Evolutionary conservation across 371 early-diverging fungal genomes (phyloP).

Genomic region (Capillidium rhysosporum): DNA sequence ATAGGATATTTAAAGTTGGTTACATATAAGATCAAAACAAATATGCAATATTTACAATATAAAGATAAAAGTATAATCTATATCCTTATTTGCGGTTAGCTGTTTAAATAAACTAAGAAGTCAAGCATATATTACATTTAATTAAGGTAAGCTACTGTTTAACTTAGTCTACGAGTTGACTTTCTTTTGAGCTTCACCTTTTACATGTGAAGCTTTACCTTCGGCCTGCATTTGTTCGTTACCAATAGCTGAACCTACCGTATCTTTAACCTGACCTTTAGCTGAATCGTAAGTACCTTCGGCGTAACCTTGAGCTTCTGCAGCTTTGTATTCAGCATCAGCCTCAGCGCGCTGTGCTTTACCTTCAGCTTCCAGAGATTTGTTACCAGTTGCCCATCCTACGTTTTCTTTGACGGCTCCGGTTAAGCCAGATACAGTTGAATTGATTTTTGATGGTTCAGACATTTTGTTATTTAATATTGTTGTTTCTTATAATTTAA

Average conservation of each 20-base stretch:
- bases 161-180: conserved; percentile 2
- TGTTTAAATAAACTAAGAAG: too few species aligned
- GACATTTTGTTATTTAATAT: too few species aligned
- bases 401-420: conserved; percentile 10
- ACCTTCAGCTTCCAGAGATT: conserved; percentile 17
- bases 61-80: too few species aligned
- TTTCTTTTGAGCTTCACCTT: background rate
- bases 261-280: background rate
- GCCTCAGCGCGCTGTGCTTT: conserved; percentile 14
- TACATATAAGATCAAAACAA: too few species aligned
- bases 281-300: conserved; percentile 13
- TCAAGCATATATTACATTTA: too few species aligned
- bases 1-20: too few species aligned
- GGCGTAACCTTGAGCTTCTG: conserved; percentile 9
- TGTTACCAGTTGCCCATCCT: conserved; percentile 19
- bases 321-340: conserved; percentile 6
- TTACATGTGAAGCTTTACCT: background rate
- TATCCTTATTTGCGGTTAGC: too few species aligned
- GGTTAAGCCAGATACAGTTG: background rate
- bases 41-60: too few species aligned
- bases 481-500: too few species aligned
- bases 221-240: background rate
- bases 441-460: too few species aligned
- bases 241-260: background rate
- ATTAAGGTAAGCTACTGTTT: too few species aligned